phyloP scores from a whole-genome alignment of 169 alveolate species.

The Cryptosporidium meleagridis region DNA sequence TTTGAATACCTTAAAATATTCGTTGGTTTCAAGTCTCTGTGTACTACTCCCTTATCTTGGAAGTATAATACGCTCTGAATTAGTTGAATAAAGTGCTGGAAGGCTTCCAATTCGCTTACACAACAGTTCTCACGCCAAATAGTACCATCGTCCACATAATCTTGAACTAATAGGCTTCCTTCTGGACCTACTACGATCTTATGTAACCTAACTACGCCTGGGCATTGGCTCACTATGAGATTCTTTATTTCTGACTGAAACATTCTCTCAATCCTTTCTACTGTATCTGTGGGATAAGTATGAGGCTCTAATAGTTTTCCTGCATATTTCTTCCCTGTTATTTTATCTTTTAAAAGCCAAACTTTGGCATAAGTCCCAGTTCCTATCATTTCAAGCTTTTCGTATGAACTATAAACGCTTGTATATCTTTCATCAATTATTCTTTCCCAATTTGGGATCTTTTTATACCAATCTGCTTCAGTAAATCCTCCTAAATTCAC shows the following conservation, averaged over 20 bases:
- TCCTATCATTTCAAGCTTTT: conserved; percentile 77
- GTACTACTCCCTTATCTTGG: conserved; percentile 82
- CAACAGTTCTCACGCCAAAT: conserved; percentile 84
- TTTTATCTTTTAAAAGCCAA: conserved; percentile 81
- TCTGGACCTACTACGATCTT: conserved; percentile 84
- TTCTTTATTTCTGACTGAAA: conserved; percentile 83
- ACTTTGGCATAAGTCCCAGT: conserved; percentile 87
- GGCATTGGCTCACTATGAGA: conserved; percentile 84
- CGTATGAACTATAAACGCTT: conserved; percentile 60
- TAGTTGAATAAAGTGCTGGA: conserved; percentile 83
- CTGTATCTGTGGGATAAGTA: conserved; percentile 82
- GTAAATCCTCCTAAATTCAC: conserved; percentile 53
- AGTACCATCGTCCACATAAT: conserved; percentile 85
- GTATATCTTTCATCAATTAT: conserved; percentile 58
- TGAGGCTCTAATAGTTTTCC: conserved; percentile 85
- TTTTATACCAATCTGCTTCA: conserved; percentile 54
- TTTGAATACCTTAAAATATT: conserved; percentile 80
- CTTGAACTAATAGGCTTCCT: conserved; percentile 84
- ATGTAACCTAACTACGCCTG: conserved; percentile 84
- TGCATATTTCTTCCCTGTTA: conserved; percentile 82
- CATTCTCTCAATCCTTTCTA: conserved; percentile 82
- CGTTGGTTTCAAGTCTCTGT: conserved; percentile 85
- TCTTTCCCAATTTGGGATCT: conserved; percentile 59
- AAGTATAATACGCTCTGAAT: conserved; percentile 83
- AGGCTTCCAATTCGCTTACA: conserved; percentile 80